A percentile compares a stretch with the other conserved stretches of the same genome.
These are phyloP conservation scores for Austroboletus olivaceoglutinosus DNA, from an alignment of 1,284 basidiomycete species.

Conservation along the genomic window DNA sequence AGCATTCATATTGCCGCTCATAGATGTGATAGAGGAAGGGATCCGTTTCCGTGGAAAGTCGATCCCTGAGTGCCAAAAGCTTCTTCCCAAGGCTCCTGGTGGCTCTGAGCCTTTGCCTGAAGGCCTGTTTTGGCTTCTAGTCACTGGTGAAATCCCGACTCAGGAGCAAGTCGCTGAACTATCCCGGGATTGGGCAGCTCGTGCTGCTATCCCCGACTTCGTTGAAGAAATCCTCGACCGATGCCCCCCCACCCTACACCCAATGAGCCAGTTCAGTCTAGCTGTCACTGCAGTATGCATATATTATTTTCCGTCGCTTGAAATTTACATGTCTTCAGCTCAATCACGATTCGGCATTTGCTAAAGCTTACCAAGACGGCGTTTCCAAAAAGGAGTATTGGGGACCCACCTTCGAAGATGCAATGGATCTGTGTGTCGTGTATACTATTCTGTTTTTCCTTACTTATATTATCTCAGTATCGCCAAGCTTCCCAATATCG, in stretches of 20 bases:
- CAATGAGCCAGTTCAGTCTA: conserved; percentile 95
- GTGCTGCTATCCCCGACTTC: conserved; percentile 85
- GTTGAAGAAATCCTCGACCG: conserved; percentile 92
- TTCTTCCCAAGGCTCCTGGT: conserved; percentile 86
- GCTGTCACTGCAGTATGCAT: conserved; percentile 85
- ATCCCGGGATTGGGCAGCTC: conserved; percentile 90
- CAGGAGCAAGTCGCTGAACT: conserved; percentile 82
- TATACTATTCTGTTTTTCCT: neutral
- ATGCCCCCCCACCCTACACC: conserved; percentile 91
- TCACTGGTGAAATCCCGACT: conserved; percentile 92
- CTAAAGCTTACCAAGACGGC: conserved; percentile 91
- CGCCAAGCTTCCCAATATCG: conserved; percentile 96
- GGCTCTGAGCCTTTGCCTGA: conserved; percentile 92
- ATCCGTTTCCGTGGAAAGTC: conserved; percentile 95
- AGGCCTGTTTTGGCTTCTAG: conserved; percentile 92
- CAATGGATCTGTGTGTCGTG: conserved; percentile 82
- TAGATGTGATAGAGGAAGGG: conserved; percentile 70
- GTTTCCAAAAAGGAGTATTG: conserved; percentile 97
- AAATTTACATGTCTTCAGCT: conserved; percentile 46
- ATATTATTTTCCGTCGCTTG: conserved; percentile 5
- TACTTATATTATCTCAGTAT: conserved; percentile 51
- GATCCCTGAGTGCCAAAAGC: conserved; percentile 84
- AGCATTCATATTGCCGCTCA: neutral
- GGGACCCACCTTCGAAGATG: conserved; percentile 94
- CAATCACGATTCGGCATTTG: conserved; percentile 97